These are phyloP conservation scores for Suhomyces bokatorum DNA, from an alignment of 1,139 yeast species.

Conservation along the genomic window DNA sequence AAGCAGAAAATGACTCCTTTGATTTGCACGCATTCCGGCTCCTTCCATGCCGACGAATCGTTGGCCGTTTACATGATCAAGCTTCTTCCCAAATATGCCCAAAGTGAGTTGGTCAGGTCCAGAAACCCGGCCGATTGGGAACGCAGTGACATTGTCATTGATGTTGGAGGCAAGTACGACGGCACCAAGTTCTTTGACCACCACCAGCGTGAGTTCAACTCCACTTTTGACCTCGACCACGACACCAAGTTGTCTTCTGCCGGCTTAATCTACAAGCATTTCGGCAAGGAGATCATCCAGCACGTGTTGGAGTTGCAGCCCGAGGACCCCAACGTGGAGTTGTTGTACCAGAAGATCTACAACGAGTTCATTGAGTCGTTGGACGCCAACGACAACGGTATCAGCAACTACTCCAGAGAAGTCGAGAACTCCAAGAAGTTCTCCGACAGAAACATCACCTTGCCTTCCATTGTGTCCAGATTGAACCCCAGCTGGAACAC, in stretches of 20 bases:
- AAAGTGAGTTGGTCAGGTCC: conserved; percentile 74
- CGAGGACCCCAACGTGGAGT: conserved; percentile 48
- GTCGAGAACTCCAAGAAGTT: conserved; percentile 46
- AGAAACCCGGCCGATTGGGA: conserved; percentile 85
- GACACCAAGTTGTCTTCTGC: conserved; percentile 87
- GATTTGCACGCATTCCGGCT: conserved; percentile 92
- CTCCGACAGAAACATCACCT: conserved; percentile 60
- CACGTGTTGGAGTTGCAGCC: conserved; percentile 36
- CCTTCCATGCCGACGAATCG: conserved; percentile 98
- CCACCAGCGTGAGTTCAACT: conserved; percentile 72
- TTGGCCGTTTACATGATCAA: conserved; percentile 87
- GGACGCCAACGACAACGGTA: conserved; percentile 97
- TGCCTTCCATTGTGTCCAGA: conserved; percentile 74
- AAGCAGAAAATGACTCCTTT: conserved; percentile 31
- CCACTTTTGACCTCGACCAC: conserved; percentile 37
- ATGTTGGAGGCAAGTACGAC: conserved; percentile 93
- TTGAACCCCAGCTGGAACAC: conserved; percentile 87
- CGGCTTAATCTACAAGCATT: conserved; percentile 91
- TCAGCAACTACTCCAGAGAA: conserved; percentile 64
- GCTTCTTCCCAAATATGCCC: conserved; percentile 65
- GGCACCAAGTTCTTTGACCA: conserved; percentile 88
- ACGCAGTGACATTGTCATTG: conserved; percentile 86
- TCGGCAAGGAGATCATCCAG: conserved; percentile 76
- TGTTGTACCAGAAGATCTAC: conserved; percentile 73
- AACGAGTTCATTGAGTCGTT: conserved; percentile 80